Evolutionary conservation across 768 basidiomycete genomes (phyloP), one percentile per base, ranked within the genome.

Genomic region (Pseudohyphozyma bogoriensis): DNA sequence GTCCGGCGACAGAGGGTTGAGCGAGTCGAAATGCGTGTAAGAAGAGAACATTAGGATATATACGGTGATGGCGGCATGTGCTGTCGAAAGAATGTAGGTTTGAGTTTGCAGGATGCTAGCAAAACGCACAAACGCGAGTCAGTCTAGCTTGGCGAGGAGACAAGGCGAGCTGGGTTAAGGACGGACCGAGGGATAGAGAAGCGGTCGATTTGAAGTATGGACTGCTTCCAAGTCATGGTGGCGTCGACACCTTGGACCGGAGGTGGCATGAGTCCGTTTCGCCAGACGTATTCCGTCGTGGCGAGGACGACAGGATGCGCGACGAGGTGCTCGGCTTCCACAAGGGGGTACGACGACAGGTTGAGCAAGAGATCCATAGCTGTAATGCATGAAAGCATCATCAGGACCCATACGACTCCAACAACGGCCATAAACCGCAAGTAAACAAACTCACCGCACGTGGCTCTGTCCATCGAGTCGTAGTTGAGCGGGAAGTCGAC

Each of bases 261-360:
- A 10, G 66, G 40, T 1, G 66, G 62, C 1, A 67, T 40, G 0
- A 66, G 39, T 15, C 66, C 66, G 51, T 67, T 63, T 4, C 66
- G 47, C 66, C 66, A 67, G 35, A 64, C 62, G 51, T 67, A 67
- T 32, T 67, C 66, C 11, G 66, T 67, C 20, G 46, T 53, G 9
- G 66, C 66, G 51, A 67, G 66, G 2, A 67, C 66, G 56, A 67
- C 66, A 2, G 66, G 66, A 29, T 67, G 66, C 32, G 66, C 63
- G 28, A 67, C 59, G 47, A 67, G 59, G 42, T 60, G 50, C 29
- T 67, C 66, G 20, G 66, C 66, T 39, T 63, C 66, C 45, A 67
- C 60, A 26, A 67, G 55, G 7, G 57, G 59, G 32, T 57, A 49
- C 7, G 66, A 67, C 1, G 66, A 67, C 0, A 67, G 62, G n/a